A percentile compares a stretch with the other conserved stretches of the same genome.
Evolutionary conservation across 1,284 basidiomycete species (phyloP).

Genomic region (Marasmius tenuissimus): DNA sequence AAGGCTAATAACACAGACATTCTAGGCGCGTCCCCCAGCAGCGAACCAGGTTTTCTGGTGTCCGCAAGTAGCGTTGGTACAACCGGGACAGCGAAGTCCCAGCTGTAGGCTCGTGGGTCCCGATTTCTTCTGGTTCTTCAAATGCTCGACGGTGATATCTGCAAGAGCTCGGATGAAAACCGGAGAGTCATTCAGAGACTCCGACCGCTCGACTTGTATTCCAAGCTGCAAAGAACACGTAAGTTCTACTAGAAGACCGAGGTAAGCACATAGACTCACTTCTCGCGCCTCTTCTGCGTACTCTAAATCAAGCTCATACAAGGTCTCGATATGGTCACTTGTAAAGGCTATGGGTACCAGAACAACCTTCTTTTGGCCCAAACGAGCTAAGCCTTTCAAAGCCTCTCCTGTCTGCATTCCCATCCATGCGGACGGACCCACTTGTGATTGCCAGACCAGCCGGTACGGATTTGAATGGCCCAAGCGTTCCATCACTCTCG

Average conservation of each 20-base stretch:
- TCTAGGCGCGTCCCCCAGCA: constrained; percentile 37
- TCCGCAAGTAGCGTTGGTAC: constrained; percentile 85
- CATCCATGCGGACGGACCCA: constrained; percentile 98
- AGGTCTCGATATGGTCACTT: constrained; percentile 98
- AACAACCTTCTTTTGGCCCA: constrained; percentile 86
- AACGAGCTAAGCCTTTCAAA: constrained; percentile 88
- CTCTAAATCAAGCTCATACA: constrained; percentile 96
- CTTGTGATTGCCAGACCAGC: constrained; percentile 97
- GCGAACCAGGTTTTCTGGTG: constrained; percentile 90
- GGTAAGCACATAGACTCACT: constrained; percentile 45
- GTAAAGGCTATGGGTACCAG: constrained; percentile 98
- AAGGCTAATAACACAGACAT: background rate
- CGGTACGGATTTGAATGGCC: constrained; percentile 84
- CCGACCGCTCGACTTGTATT: constrained; percentile 88
- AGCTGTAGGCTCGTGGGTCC: constrained; percentile 81
- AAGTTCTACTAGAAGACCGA: constrained; percentile 15
- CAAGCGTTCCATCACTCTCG: constrained; percentile 86
- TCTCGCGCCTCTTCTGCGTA: constrained; percentile 90
- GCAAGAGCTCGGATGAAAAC: constrained; percentile 97
- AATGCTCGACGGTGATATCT: constrained; percentile 86
- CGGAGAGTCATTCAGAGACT: constrained; percentile 97
- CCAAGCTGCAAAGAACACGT: constrained; percentile 64
- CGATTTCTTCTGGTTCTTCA: constrained; percentile 47
- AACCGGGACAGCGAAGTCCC: constrained; percentile 89
- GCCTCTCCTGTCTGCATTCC: constrained; percentile 95